Percentiles rank a stretch among this genome's conserved stretches.
phyloP scores from a whole-genome alignment of 345 rosid species.

The Clausena lansium region DNA sequence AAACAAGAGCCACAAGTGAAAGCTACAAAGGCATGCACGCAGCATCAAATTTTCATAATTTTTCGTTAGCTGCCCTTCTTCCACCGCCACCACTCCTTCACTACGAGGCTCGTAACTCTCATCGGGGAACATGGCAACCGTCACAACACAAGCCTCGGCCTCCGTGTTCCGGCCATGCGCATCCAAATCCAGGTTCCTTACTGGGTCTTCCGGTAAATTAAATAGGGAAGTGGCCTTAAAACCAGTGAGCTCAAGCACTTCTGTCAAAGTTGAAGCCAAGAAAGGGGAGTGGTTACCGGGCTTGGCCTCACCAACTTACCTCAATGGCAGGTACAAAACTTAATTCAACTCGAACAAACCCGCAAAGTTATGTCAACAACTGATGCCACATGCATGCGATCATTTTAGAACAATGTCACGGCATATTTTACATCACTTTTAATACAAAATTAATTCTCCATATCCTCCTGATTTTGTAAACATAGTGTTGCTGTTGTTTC shows the following conservation, averaged over 20 bases:
- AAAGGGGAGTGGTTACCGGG: slow-evolving; percentile 99
- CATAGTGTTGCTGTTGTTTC: neutral
- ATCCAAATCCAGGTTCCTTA: slow-evolving; percentile 60
- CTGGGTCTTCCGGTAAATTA: slow-evolving; percentile 54
- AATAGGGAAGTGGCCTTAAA: slow-evolving; percentile 46
- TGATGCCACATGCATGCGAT: neutral
- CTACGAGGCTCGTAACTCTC: neutral
- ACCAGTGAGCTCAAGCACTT: slow-evolving; percentile 30
- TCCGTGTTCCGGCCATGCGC: slow-evolving; percentile 70
- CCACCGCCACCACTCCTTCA: neutral
- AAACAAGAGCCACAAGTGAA: slow-evolving; percentile 39
- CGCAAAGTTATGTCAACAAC: neutral
- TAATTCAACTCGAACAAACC: neutral
- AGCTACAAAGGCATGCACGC: slow-evolving; percentile 27
- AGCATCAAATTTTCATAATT: neutral
- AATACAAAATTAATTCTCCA: no score
- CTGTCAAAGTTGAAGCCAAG: slow-evolving; percentile 77
- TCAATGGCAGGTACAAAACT: slow-evolving; percentile 65
- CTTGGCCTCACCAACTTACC: slow-evolving; percentile 74
- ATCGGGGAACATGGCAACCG: slow-evolving; percentile 59
- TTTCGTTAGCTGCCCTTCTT: neutral
- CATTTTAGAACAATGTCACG: no score
- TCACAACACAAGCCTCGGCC: slow-evolving; percentile 85
- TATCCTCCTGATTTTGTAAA: neutral
- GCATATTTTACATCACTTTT: no score